Evolutionary conservation across 148 eudicot genomes (phyloP), one percentile per base, ranked within the genome.

Genomic region (Amaranthus palmeri): DNA sequence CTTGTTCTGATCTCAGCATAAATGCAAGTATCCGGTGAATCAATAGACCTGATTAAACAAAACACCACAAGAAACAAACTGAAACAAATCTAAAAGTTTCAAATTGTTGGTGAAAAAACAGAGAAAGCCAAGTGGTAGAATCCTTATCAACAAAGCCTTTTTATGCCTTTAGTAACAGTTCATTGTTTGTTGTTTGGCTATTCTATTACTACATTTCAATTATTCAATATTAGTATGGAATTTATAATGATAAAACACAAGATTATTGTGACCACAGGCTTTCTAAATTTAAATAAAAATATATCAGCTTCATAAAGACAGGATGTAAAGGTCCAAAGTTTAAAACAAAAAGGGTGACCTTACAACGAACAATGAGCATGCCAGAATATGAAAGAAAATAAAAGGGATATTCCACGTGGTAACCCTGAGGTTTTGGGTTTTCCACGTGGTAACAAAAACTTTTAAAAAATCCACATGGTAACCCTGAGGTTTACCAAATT

Each of bases 1-100:
- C 89, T 86, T 73, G 97, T 95, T 77, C 99, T 88, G 72, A 95
- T 85, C 81, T 95, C 99, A 14, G 97, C 97, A 77, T 92, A 95
- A 46, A 87, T 90, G 83, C 96, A 95, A 78, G 89, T 86, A 67
- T 84, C 88, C 66, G 80, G 70, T 8, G 99, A 88, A 77, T 95
- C 99, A 77, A 92, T 78, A 57, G 99, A 89, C 78, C 99, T 95
- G 54, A 58, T 65, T 15, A 74, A 76, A 57, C 9, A 72, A 44
- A 72, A 25, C 40, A 60, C 57, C 42, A 47, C 51, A 43, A 12
- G 15, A 7, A 55, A 69, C 50, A 73, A 70, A n/a, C n/a, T 54
- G 36, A 57, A 10, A 41, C 9, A 48, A 0, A 40, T 46, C 50
- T 12, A 54, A 8, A 5, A 36, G 9, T 47, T 18, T 9, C 10